Evolutionary conservation across 768 basidiomycete species (phyloP), one percentile per base, ranked within the genome.

Genomic region (Galerina marginata): DNA sequence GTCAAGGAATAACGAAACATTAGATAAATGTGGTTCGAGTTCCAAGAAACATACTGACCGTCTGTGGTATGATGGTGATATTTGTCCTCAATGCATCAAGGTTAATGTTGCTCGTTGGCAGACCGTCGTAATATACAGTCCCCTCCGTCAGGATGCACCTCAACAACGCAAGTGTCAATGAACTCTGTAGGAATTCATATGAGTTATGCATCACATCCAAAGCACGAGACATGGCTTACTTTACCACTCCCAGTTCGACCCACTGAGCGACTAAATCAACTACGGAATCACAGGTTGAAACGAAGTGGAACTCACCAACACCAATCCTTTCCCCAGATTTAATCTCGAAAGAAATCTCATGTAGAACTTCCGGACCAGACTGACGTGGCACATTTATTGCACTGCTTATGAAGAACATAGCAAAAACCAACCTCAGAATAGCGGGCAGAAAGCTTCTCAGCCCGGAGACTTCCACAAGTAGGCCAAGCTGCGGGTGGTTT

Each of bases 401-500:
- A 38, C 4, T 4, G 29, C 10, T 2, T 11, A 20, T n/a, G 10
- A 11, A 20, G 39, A n/a, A 1, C 2, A 29, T 10, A 4, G 16
- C 16, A 2, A 37, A 29, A 3, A 38, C 29, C 15, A 46, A 69
- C 71, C 61, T 63, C 56, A 5, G 83, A 81, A 65, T 86, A 86
- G 9, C 77, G 68, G 16, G 85, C 85, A 11, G 75, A 77, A 6
- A 86, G 72, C 25, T 81, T 79, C 54, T 87, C 81, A 2, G 85
- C 79, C 2, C 72, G 67, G 33, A 87, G 72, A 26, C 78, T 71
- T 5, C 86, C 86, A 6, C 80, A 81, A 3, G 83, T 73, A 0
- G 86, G 86, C 86, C 86, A 88, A 54, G 82, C 79, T 0, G 86
- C 85, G 5, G 86, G 84, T 6, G 85, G 86, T 46, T 71, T 71